phyloP scores from a whole-genome alignment of 495 filamentous ascomycete species.

The Neurospora tetrasperma region DNA sequence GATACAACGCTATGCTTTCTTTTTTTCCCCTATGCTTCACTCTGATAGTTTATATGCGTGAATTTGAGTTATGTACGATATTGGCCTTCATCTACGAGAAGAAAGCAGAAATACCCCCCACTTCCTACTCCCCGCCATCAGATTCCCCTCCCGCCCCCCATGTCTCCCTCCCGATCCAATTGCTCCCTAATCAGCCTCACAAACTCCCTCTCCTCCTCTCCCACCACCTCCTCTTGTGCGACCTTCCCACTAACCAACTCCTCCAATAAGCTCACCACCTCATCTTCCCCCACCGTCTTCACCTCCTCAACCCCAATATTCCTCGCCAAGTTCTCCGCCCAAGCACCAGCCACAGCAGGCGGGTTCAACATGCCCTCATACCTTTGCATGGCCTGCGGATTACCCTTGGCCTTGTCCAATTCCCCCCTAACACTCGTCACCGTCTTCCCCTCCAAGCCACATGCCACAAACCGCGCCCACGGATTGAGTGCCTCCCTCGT shows the following conservation, averaged over 20 bases:
- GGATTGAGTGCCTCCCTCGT: constrained; percentile 21
- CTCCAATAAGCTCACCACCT: constrained; percentile 15
- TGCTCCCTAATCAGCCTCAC: background rate
- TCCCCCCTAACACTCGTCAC: constrained; percentile 54
- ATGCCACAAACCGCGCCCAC: constrained; percentile 64
- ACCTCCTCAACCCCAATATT: constrained; percentile 17
- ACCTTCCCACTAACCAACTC: background rate
- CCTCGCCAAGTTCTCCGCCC: constrained; percentile 18
- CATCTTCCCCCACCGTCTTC: constrained; percentile 7
- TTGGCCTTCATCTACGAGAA: background rate
- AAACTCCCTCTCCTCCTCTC: constrained; percentile 14
- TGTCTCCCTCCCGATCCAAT: background rate
- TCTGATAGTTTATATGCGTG: background rate
- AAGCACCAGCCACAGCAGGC: constrained; percentile 6
- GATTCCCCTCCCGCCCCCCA: background rate
- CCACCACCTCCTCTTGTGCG: background rate
- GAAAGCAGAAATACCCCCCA: background rate
- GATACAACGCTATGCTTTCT: background rate
- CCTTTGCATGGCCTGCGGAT: background rate
- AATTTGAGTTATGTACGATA: background rate
- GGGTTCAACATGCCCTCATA: background rate
- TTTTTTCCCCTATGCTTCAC: background rate
- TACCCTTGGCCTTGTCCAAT: constrained; percentile 2
- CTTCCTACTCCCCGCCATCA: background rate
- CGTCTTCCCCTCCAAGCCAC: constrained; percentile 68